phyloP scores from a whole-genome alignment of 192 early-diverging fungal species.

The Coemansia javaensis region DNA sequence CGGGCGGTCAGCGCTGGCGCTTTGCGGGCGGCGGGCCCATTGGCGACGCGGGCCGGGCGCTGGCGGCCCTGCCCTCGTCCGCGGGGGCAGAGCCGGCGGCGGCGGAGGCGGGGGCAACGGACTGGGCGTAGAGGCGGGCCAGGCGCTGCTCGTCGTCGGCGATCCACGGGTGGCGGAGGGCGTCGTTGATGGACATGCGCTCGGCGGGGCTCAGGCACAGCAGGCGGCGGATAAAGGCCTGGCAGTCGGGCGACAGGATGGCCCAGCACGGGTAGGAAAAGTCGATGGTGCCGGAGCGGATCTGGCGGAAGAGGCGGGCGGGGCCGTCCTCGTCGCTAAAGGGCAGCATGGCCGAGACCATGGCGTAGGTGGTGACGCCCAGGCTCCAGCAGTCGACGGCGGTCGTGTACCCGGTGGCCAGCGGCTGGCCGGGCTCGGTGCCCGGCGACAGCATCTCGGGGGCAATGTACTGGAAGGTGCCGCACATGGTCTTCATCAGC shows the following conservation, averaged over 20 bases:
- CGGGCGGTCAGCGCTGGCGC: conserved; percentile 21
- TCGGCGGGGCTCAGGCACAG: conserved; percentile 39
- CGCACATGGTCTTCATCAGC: conserved; percentile 86
- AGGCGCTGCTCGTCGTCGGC: conserved; percentile 33
- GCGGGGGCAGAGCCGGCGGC: conserved; percentile 7
- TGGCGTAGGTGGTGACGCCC: conserved; percentile 80
- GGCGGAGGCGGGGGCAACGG: conserved; percentile 2
- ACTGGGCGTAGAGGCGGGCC: conserved; percentile 39
- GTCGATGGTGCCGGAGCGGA: conserved; percentile 42
- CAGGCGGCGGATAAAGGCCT: conserved; percentile 42
- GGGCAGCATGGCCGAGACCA: conserved; percentile 53
- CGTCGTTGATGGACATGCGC: conserved; percentile 53
- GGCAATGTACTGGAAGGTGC: conserved; percentile 77
- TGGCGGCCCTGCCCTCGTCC: conserved; percentile 9
- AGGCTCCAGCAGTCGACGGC: conserved; percentile 66
- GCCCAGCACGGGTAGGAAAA: conserved; percentile 48
- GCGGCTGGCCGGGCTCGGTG: conserved; percentile 22
- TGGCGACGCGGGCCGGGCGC: too few relatives aligned
- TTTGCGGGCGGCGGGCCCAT: conserved; percentile 43
- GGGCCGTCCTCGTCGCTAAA: conserved; percentile 47
- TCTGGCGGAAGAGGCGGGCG: conserved; percentile 40
- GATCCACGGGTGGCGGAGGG: conserved; percentile 58
- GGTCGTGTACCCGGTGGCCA: conserved; percentile 52
- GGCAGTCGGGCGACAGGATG: conserved; percentile 39
- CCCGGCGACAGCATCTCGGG: conserved; percentile 64